Evolutionary conservation across 139 green algal genomes (phyloP), one percentile per base, ranked within the genome.

Genomic region (Haematococcus sp.): DNA sequence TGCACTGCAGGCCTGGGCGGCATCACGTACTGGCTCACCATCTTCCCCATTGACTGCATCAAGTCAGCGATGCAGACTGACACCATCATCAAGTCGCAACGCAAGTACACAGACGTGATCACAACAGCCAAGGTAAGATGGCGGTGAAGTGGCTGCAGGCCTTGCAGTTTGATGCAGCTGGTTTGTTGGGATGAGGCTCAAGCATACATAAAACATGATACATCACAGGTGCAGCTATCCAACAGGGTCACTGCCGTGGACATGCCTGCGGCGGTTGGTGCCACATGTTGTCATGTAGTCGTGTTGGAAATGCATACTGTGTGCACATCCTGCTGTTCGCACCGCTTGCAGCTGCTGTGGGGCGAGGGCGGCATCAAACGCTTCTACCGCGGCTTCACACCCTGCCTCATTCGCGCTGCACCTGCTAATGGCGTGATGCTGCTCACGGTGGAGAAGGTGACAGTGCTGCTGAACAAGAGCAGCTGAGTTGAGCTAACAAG

Each of bases 401-500:
- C 94, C n/a, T 98, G 93, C 85, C 43, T 98, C 55, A 85, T 96
- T 32, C 82, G 94, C 34, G 92, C 93, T 1, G 83, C 74, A 5
- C 94, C 94, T 40, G 94, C 93, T 17, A 98, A 98, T 76, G 94
- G 80, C 19, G 75, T 90, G 74, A 98, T 98, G 93, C 83, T 98
- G 19, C 86, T 89, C 65, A 97, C 91, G 4, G 93, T 98, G 9
- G 92, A 97, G 80, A 93, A 85, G 65, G 83, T 88, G n/a, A 81
- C 79, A 1, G n/a, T 56, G 19, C 58, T 76, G 30, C 75, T 89
- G 2, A 85, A 84, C 73, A 78, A 83, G 77, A 49, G 11, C 40
- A 49, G 40, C 40, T 49, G 40, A 32, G 70, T 35, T 70, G 44
- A 60, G 40, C 54, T n/a, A n/a, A n/a, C n/a, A n/a, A n/a, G n/a